phyloP scores from a whole-genome alignment of 768 basidiomycete genomes.

The Lentinula aciculospora region DNA sequence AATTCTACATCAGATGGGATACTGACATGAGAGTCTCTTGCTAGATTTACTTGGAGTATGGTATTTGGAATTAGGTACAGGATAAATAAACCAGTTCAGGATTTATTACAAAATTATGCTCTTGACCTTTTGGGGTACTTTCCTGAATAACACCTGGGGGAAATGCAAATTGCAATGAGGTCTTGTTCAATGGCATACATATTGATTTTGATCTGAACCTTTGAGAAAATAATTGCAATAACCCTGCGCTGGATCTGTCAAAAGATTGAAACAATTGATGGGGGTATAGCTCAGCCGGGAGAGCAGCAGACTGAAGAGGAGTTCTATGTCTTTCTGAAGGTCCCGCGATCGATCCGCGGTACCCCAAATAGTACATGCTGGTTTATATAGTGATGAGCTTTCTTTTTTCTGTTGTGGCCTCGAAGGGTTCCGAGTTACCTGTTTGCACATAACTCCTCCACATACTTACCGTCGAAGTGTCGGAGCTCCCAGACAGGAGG shows the following conservation, averaged over 20 bases:
- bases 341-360: slow-evolving; percentile 55
- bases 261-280: not conserved
- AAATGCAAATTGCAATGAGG: not conserved
- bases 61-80: too few species aligned
- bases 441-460: too few species aligned
- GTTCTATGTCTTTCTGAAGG: slow-evolving; percentile 30
- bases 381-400: too few species aligned
- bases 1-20: slow-evolving; percentile 30
- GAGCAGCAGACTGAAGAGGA: slow-evolving; percentile 31
- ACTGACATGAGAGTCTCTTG: slow-evolving; percentile 31
- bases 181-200: too few species aligned
- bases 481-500: too few species aligned
- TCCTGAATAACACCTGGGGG: slow-evolving; percentile 20
- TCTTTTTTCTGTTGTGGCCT: too few species aligned
- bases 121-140: slow-evolving; percentile 15
- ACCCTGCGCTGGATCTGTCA: too few species aligned
- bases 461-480: too few species aligned
- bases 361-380: slow-evolving; percentile 26
- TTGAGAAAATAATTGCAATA: slow-evolving; percentile 22
- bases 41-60: slow-evolving; percentile 23
- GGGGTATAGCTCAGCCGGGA: slow-evolving; percentile 30
- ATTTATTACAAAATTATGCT: not conserved
- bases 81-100: too few species aligned
- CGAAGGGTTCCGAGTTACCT: too few species aligned
- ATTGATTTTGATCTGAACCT: slow-evolving; percentile 7